phyloP scores from a whole-genome alignment of 441 rosid genomes.

The Sinapis alba region DNA sequence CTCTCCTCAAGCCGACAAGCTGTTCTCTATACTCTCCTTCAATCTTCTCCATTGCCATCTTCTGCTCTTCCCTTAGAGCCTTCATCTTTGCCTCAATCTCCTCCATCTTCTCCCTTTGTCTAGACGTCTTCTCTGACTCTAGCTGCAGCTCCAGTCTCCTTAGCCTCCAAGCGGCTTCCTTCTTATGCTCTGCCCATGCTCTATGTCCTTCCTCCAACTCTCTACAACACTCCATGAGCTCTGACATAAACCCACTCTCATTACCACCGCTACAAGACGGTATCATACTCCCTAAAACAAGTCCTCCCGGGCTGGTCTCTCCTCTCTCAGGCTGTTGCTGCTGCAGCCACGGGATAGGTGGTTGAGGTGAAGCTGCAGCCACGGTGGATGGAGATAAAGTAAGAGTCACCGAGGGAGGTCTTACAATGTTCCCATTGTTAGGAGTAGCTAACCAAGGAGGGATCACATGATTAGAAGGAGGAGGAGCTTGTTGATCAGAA shows the following conservation, averaged over 20 bases:
- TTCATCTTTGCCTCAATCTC: constrained; percentile 84
- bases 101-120: constrained; percentile 87
- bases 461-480: constrained; percentile 53
- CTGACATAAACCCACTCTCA: constrained; percentile 64
- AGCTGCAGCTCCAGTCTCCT: constrained; percentile 92
- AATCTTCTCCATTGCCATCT: constrained; percentile 69
- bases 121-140: constrained; percentile 83
- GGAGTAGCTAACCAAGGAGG: constrained; percentile 97
- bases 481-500: constrained; percentile 47
- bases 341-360: constrained; percentile 83
- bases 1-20: constrained; percentile 68
- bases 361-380: constrained; percentile 54
- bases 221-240: constrained; percentile 85
- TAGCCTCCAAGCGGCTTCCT: constrained; percentile 95
- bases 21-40: constrained; percentile 92
- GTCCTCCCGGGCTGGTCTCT: constrained; percentile 45
- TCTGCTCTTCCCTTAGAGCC: constrained; percentile 90
- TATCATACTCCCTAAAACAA: constrained; percentile 50
- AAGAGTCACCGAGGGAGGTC: constrained; percentile 88
- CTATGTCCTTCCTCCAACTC: constrained; percentile 91
- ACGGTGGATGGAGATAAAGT: constrained; percentile 84
- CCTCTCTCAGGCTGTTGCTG: constrained; percentile 57
- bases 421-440: constrained; percentile 54
- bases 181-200: constrained; percentile 85
- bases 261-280: constrained; percentile 44